phyloP scores from a whole-genome alignment of 768 basidiomycete species.

The Kwoniella botswanensis region DNA sequence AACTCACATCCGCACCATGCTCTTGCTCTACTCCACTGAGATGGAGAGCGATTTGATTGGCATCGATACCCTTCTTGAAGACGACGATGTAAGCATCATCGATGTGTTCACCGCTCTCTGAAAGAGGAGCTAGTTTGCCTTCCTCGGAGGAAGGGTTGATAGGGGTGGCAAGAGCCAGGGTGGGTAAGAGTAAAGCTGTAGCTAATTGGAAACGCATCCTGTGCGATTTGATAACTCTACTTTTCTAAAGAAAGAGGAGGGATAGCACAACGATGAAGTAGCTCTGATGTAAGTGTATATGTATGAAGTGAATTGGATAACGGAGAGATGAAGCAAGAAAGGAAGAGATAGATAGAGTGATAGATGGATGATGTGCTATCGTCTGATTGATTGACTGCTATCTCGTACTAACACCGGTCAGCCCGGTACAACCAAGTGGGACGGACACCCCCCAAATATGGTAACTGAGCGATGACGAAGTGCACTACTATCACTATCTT shows the following conservation, averaged over 20 bases:
- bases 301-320: constrained; percentile 8
- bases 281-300: not conserved
- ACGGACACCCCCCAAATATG: not conserved
- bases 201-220: constrained; percentile 41
- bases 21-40: constrained; percentile 73
- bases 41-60: constrained; percentile 68
- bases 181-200: constrained; percentile 36
- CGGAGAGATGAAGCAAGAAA: constrained; percentile 10
- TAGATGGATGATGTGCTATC: constrained; percentile 19
- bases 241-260: constrained; percentile 4
- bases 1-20: constrained; percentile 64
- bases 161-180: constrained; percentile 44
- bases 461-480: constrained; percentile 3
- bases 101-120: constrained; percentile 46
- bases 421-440: constrained; percentile 4
- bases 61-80: constrained; percentile 72
- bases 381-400: not conserved
- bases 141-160: constrained; percentile 27
- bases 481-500: not conserved
- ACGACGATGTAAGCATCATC: constrained; percentile 90
- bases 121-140: constrained; percentile 49
- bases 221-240: constrained; percentile 8
- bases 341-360: constrained; percentile 20
- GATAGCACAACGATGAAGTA: constrained; percentile 9
- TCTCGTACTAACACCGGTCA: constrained; percentile 9